Evolutionary conservation across 495 filamentous ascomycete species (phyloP), one percentile per base, ranked within the genome.

Genomic region (Neurospora hispaniola): DNA sequence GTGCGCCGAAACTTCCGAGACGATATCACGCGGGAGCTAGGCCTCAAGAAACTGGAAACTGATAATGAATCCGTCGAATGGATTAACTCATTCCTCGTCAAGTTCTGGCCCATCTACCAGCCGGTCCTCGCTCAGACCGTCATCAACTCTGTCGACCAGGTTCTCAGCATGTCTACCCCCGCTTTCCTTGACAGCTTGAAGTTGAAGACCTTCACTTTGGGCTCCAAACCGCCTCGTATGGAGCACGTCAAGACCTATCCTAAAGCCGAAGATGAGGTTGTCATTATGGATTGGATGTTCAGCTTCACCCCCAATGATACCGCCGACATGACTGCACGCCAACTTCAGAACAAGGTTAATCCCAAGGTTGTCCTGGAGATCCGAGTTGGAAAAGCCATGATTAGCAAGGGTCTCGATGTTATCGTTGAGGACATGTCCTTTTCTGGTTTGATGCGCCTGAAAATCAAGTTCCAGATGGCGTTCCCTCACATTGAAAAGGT

Each of bases 201-300:
- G 69, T 87, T 99, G 82, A 94, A 94, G 79, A 91, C 89, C 0
- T 99, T 99, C 79, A 90, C 92, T 1, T 87, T 99, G 18, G 96
- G 96, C 73, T 92, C 92, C 41, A 99, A 99, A 83, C 95, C 96
- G 8, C 96, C 96, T 3, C 89, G 96, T 46, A 86, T 99, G 85
- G 96, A 99, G 80, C 93, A 97, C 78, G 96, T 98, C 76, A 98
- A 97, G 85, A 97, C 96, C 8, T 98, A 98, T 76, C 94, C 96
- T 38, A 98, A 97, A 82, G 92, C 93, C 14, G 93, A 97, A 66
- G 93, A 97, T 68, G 95, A 99, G 77, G 91, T 91, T 71, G 92
- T 99, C 54, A 88, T 98, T 71, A 99, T 98, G 96, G 96, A 99
- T 79, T 99, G 96, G 96, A 94, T 97, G 76, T 98, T 99, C 82